Base-by-base conservation (phyloP, 2,329 filamentous ascomycete species). In the Neonectria neomacrospora region DNA sequence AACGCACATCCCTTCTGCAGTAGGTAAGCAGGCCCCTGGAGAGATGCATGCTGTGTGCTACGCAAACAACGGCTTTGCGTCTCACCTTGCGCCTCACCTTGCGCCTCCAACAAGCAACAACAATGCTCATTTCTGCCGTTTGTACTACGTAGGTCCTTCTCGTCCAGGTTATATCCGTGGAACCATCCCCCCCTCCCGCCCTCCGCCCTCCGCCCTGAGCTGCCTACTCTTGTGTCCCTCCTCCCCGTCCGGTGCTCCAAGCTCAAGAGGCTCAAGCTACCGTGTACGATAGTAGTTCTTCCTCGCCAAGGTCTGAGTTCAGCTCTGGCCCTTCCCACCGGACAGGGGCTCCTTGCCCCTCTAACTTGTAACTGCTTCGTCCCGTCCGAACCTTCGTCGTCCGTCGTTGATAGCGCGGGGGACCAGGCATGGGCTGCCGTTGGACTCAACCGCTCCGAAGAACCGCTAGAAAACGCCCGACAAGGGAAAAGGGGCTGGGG, bases 341-440 rank as follows among this genome's bases (percentile, higher is more conserved):
- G 3, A 30, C 53, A 39, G 39, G 54, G 39, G 53, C 28, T 42
- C 64, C 64, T 56, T 58, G 59, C 41, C 54, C 63, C 66, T 50
- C 62, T 51, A 54, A 18, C 55, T 57, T 44, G 47, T 54, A 50
- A 51, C 58, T 57, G 48, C 39, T 9, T 59, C 42, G 55, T 69
- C 62, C 61, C 42, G 58, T 69, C 62, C 61, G 58, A 42, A 63
- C 59, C 60, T 66, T 41, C 37, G 37, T 41, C 37, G 37, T n/a
- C 37, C 68, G 59, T 63, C 61, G 62, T 59, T 72, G 58, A 65
- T 69, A 59, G 48, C 56, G 55, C 48, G 65, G 63, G 65, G 63
- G 63, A 51, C 47, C 51, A 64, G 63, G 65, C 70, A 71, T 64
- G 62, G 66, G 56, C 68, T 66, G 59, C 67, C 68, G 65, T 71